phyloP scores from a whole-genome alignment of 2,329 filamentous ascomycete genomes.

The Phaeosphaeriaceae sp. region DNA sequence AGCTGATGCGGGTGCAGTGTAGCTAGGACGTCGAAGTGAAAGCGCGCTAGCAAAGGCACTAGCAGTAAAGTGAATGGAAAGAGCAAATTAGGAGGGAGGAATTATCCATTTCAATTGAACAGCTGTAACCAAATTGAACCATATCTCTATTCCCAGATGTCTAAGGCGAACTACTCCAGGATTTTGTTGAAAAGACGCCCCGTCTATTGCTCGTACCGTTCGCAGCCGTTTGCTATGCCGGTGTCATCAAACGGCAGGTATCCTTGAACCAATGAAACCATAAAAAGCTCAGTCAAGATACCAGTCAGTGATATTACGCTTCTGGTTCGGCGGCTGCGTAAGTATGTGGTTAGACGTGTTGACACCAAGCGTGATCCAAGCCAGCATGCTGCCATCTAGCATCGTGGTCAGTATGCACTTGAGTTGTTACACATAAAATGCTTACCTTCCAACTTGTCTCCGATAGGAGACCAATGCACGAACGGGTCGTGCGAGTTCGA shows the following conservation, averaged over 20 bases:
- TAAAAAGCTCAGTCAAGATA: slow-evolving; percentile 2
- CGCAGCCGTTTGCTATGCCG: neutral
- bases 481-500: slow-evolving; percentile 12
- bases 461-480: slow-evolving; percentile 11
- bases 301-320: slow-evolving; percentile 9
- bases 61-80: neutral
- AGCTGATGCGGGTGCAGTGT: neutral
- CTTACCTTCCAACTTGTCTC: slow-evolving; percentile 1
- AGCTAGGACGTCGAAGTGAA: too few species aligned
- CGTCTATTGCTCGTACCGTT: neutral
- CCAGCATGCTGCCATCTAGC: too few species aligned
- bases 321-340: slow-evolving; percentile 7
- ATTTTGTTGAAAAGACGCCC: neutral
- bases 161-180: too few species aligned
- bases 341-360: slow-evolving; percentile 3
- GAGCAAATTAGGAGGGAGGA: neutral
- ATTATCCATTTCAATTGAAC: too few species aligned
- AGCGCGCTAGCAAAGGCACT: neutral
- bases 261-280: neutral
- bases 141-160: neutral
- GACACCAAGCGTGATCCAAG: slow-evolving; percentile 18
- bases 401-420: too few species aligned
- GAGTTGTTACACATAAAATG: too few species aligned
- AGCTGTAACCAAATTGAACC: neutral
- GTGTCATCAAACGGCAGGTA: neutral